Base-by-base conservation (phyloP, 345 rosid species). In the Acer campestre region DNA sequence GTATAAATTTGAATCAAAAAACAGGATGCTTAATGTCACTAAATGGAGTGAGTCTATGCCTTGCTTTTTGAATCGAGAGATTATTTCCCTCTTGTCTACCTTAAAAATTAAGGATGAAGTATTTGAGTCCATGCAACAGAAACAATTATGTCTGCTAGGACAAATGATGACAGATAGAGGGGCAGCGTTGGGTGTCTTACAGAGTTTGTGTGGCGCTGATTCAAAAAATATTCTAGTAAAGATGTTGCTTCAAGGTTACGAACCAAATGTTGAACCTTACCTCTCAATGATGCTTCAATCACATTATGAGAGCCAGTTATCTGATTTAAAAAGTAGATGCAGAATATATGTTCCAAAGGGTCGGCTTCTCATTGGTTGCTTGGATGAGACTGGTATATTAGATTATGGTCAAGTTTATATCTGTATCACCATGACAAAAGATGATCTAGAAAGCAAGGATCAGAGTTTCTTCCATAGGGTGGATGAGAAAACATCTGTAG, bases 11-110 rank as follows among this genome's bases (percentile, higher is more conserved):
- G 99, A 95, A 16, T 93, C 97, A 10, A 84, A 74, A 55, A 88
- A 87, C 82, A 85, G 84, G 78, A 96, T 94, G 99, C 99, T 96
- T 76, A 94, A 94, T 76, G 90, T 96, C 69, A 94, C 97, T 11
- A 90, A 82, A 71, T 92, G 99, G 94, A 94, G 89, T 62, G 89
- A 86, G 35, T 88, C 97, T 10, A 84, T 86, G 96, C 97, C 98
- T 73, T 93, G 97, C 88, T 94, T 92, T 81, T 81, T 96, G 78
- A 96, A 94, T 78, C 86, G 97, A 49, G 99, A 96, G 88, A 90
- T 93, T 73, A 84, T 94, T 70, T 67, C 92, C 75, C 97, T 96
- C 75, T 82, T 95, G 82, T 90, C 97, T n/a, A 92, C 97, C 9
- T 87, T 93, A 58, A 95, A 90, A 72, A 84, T 95, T 70, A 78